Percentiles rank a stretch among this genome's conserved stretches.
Evolutionary conservation across 441 rosid species (phyloP).

Genomic region (Pelargonium cotyledonis): DNA sequence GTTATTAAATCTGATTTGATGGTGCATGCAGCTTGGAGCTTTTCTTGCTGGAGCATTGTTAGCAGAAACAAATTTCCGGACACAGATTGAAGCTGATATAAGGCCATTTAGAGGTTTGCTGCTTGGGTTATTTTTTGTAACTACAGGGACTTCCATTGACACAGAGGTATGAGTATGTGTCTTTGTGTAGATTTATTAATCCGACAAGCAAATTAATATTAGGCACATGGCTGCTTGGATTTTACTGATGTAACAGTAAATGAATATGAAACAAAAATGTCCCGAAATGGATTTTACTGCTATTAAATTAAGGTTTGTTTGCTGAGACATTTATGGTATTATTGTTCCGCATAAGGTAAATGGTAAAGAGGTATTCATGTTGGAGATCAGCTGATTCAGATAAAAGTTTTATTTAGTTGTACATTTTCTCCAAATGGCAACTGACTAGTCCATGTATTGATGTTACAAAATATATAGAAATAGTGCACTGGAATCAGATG

Average conservation of each 20-base stretch:
- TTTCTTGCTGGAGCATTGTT: constrained; percentile 90
- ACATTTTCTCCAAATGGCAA: background rate
- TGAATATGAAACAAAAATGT: background rate
- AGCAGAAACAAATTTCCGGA: constrained; percentile 91
- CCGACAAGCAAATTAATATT: too few relatives aligned
- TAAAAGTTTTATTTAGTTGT: background rate
- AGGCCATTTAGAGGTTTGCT: constrained; percentile 95
- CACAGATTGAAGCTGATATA: constrained; percentile 96
- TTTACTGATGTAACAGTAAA: background rate
- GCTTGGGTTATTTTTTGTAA: constrained; percentile 89
- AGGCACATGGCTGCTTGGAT: background rate
- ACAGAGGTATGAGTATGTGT: constrained; percentile 47
- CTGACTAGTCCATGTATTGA: background rate
- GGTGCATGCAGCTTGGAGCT: constrained; percentile 75
- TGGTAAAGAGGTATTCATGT: background rate
- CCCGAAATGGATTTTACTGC: background rate
- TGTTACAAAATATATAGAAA: background rate
- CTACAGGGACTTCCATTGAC: constrained; percentile 92
- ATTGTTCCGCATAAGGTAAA: background rate
- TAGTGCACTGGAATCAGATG: background rate
- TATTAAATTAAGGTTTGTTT: background rate
- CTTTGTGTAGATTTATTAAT: background rate
- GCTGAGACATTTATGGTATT: background rate
- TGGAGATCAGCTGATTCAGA: background rate
- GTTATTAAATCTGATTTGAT: constrained; percentile 16